Conservation (phyloP, 169 alveolate genomes). For the Plasmodium ovale region DNA sequence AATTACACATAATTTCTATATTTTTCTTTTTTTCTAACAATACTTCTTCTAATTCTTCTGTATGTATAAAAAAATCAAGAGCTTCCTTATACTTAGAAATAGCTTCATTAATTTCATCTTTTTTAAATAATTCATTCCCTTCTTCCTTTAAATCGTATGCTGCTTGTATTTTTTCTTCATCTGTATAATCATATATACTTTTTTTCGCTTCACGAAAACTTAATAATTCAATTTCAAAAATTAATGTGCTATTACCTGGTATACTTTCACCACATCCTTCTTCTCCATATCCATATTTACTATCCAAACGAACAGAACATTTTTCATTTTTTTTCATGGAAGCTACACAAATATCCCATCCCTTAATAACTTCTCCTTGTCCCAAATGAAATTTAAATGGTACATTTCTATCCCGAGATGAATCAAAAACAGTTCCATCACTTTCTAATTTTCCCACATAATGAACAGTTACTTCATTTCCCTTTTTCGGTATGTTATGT, state of each 20-base stretch:
- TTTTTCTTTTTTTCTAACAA: constrained; percentile 54
- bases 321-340: constrained; percentile 85
- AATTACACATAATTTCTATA: constrained; percentile 56
- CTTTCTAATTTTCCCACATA: constrained; percentile 87
- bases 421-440: constrained; percentile 87
- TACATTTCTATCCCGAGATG: constrained; percentile 85
- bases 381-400: constrained; percentile 88
- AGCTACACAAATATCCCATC: constrained; percentile 87
- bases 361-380: constrained; percentile 86
- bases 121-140: constrained; percentile 84
- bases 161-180: constrained; percentile 88
- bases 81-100: constrained; percentile 84
- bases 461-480: constrained; percentile 89
- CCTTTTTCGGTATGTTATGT: constrained; percentile 82
- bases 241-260: constrained; percentile 86
- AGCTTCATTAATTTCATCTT: constrained; percentile 80
- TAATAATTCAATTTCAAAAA: constrained; percentile 87
- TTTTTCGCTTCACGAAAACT: constrained; percentile 81
- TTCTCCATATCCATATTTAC: constrained; percentile 88
- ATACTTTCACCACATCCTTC: constrained; percentile 87
- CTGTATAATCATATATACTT: constrained; percentile 83
- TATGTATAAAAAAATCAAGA: constrained; percentile 49
- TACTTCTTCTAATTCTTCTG: constrained; percentile 74
- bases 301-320: constrained; percentile 62
- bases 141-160: constrained; percentile 83